phyloP scores from a whole-genome alignment of 148 eudicot genomes.

The Chenopodium quinoa region DNA sequence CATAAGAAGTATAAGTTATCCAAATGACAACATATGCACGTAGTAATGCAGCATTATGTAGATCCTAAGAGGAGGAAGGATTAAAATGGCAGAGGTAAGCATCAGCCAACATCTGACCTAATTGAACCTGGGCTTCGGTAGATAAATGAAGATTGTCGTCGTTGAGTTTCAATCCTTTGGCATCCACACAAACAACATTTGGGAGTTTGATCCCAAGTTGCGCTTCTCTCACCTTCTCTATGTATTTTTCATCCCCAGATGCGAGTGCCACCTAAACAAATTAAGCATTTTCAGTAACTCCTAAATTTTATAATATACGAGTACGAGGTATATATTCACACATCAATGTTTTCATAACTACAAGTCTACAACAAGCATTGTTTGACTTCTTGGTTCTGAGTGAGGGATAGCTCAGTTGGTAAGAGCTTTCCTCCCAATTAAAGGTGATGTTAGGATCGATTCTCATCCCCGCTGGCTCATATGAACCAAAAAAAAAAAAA shows the following conservation, averaged over 20 bases:
- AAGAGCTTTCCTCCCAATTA: no score
- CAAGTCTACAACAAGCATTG: not conserved
- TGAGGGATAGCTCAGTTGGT: no score
- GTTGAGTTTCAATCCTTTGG: conserved; percentile 65
- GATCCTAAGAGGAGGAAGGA: not conserved
- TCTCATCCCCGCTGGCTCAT: no score
- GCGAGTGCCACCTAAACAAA: conserved; percentile 70
- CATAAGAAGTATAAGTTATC: not conserved
- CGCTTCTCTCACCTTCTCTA: conserved; percentile 58
- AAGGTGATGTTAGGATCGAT: no score
- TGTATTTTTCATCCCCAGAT: conserved; percentile 57
- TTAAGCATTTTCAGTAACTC: not conserved
- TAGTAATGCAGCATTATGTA: not conserved
- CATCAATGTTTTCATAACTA: not conserved
- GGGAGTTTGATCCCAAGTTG: conserved; percentile 65
- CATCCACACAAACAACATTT: conserved; percentile 80
- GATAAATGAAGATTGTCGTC: conserved; percentile 67
- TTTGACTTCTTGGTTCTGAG: no score
- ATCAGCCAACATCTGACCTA: conserved; percentile 67
- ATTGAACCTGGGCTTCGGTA: conserved; percentile 66
- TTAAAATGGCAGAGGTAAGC: conserved; percentile 63
- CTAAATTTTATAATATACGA: not conserved
- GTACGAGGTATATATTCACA: no score
- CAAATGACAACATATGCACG: not conserved
- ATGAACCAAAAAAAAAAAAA: no score